Percentiles rank a stretch among this genome's conserved stretches.
Conservation (phyloP, 2,329 filamentous ascomycete species). For the Penicillium sumatraense region DNA sequence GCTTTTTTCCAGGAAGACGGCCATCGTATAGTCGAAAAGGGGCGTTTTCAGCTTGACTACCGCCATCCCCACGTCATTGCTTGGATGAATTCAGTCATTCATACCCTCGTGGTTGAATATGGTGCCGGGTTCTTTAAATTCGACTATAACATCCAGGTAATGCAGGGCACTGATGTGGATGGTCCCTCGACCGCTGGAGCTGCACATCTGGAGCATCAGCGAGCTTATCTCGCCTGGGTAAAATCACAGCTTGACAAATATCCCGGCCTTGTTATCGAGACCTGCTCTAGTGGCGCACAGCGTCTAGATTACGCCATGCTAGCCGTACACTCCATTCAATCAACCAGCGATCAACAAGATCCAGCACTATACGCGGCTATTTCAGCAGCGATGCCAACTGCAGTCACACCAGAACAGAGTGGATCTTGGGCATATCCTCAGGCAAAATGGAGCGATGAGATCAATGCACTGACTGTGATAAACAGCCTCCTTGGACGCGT, state of each 20-base stretch:
- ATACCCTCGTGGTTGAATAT: not conserved
- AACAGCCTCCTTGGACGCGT: constrained; percentile 40
- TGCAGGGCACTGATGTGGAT: not conserved
- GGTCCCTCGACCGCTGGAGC: constrained; percentile 19
- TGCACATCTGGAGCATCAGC: constrained; percentile 35
- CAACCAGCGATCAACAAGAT: constrained; percentile 44
- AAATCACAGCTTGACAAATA: constrained; percentile 29
- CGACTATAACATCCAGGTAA: not conserved
- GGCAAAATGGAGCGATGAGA: constrained; percentile 38
- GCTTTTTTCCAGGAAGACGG: constrained; percentile 41
- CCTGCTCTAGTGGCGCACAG: constrained; percentile 42
- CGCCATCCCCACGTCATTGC: constrained; percentile 32
- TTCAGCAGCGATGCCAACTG: constrained; percentile 36
- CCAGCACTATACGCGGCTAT: constrained; percentile 38
- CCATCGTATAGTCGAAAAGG: constrained; percentile 36
- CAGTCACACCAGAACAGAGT: constrained; percentile 42
- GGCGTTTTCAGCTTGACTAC: constrained; percentile 41
- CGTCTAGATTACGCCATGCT: constrained; percentile 45
- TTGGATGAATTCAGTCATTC: not conserved
- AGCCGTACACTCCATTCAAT: constrained; percentile 36
- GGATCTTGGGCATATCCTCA: constrained; percentile 45
- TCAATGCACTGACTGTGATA: constrained; percentile 40
- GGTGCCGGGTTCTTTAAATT: not conserved
- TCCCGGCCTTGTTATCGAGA: constrained; percentile 40
- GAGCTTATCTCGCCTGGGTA: constrained; percentile 41